Evolutionary conservation across 75 land plant genomes (phyloP).

Genomic region (Adiantum capillusveneris): DNA sequence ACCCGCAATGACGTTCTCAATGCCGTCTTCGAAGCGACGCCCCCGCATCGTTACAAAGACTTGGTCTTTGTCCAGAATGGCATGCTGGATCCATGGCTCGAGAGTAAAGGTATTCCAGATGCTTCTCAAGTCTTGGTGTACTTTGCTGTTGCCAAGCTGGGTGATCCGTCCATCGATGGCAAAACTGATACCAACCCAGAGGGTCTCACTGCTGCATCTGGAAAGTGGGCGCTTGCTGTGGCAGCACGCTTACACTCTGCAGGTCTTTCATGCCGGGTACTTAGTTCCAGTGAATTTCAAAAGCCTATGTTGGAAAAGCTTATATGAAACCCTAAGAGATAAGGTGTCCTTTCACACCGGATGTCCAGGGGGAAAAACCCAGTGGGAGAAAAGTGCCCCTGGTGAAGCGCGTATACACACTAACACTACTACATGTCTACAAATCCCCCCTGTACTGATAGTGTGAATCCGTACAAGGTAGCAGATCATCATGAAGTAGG

Average conservation of each 20-base stretch:
- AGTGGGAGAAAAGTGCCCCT: no score
- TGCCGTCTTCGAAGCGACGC: constrained; percentile 77
- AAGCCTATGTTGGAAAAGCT: constrained; percentile 92
- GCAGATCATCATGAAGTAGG: no score
- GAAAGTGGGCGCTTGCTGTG: constrained; percentile 87
- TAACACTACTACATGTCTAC: no score
- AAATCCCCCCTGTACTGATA: no score
- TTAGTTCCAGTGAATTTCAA: constrained; percentile 63
- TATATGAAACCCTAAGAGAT: no score
- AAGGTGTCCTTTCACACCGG: no score
- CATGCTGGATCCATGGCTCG: constrained; percentile 95
- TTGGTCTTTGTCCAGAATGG: constrained; percentile 99
- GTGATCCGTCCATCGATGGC: constrained; percentile 86
- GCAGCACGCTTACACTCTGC: constrained; percentile 72
- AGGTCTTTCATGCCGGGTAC: constrained; percentile 92
- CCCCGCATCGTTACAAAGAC: constrained; percentile 71
- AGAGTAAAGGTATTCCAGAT: constrained; percentile 55
- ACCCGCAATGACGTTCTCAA: constrained; percentile 90
- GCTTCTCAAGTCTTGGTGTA: constrained; percentile 90
- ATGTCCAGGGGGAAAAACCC: no score
- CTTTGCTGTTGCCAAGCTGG: constrained; percentile 93
- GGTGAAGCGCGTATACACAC: no score
- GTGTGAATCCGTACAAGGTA: no score
- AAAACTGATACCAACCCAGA: constrained; percentile 97
- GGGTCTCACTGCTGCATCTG: constrained; percentile 89